phyloP scores from a whole-genome alignment of 225 moss, liverwort and hornwort genomes.

The Pseudisothecium myosuroides region DNA sequence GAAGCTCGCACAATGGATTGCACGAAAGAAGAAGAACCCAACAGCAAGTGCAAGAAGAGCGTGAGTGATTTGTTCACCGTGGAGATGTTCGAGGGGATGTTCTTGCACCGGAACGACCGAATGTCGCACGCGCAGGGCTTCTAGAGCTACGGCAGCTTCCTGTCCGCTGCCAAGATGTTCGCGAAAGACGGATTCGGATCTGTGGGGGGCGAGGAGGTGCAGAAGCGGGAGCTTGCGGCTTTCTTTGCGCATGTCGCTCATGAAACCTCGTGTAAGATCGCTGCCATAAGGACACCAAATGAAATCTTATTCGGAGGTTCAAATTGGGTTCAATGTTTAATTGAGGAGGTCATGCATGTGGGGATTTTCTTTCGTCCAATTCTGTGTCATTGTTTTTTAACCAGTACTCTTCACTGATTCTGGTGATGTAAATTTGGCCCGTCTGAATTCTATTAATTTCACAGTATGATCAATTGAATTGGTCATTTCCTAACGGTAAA shows the following conservation, averaged over 20 bases:
- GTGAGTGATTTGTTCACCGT: slow-evolving; percentile 36
- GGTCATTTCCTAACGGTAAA: not conserved
- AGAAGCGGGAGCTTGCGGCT: slow-evolving; percentile 69
- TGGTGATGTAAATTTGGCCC: not conserved
- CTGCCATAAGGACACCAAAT: not conserved
- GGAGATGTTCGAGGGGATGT: slow-evolving; percentile 53
- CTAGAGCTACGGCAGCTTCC: slow-evolving; percentile 48
- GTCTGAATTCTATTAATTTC: not conserved
- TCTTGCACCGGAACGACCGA: slow-evolving; percentile 48
- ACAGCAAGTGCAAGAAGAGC: slow-evolving; percentile 27
- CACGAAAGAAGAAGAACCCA: not conserved
- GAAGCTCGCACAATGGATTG: not conserved
- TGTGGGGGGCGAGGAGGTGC: slow-evolving; percentile 42
- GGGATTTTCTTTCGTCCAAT: too few relatives aligned
- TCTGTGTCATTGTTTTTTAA: not conserved
- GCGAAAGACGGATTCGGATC: slow-evolving; percentile 46
- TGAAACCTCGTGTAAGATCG: slow-evolving; percentile 54
- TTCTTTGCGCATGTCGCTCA: slow-evolving; percentile 84
- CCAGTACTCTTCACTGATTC: not conserved
- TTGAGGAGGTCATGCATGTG: not conserved
- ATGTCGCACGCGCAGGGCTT: slow-evolving; percentile 52
- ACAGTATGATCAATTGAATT: not conserved
- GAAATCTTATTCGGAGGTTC: not conserved
- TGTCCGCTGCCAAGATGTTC: slow-evolving; percentile 48
- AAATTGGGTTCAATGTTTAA: not conserved